Percentiles rank a stretch among this genome's conserved stretches.
Evolutionary conservation across 495 filamentous ascomycete species (phyloP).

Genomic region (Aspergillus panamensis): DNA sequence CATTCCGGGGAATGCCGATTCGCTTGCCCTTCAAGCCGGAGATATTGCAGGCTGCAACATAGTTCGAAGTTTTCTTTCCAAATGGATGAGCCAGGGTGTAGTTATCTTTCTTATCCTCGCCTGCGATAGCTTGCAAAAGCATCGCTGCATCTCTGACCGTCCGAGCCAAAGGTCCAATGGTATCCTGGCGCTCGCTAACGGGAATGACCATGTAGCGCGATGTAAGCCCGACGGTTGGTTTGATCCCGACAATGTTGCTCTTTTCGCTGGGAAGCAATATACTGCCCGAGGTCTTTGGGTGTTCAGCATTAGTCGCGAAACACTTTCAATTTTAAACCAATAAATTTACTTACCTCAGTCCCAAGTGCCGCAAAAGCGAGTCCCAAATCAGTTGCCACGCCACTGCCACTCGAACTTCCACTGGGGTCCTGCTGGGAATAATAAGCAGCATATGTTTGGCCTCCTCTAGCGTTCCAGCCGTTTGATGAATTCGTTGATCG

Average conservation of each 20-base stretch:
- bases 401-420: constrained; percentile 53
- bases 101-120: constrained; percentile 45
- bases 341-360: constrained; percentile 38
- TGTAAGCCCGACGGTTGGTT: constrained; percentile 68
- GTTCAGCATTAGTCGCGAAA: constrained; percentile 3
- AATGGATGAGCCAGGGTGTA: constrained; percentile 53
- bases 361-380: constrained; percentile 49
- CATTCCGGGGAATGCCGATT: constrained; percentile 52
- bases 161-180: constrained; percentile 60
- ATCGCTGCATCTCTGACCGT: constrained; percentile 65
- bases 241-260: constrained; percentile 59
- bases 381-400: constrained; percentile 47
- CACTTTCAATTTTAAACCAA: neutral
- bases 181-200: constrained; percentile 60
- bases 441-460: constrained; percentile 50
- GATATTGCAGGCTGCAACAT: constrained; percentile 49
- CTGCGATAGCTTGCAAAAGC: constrained; percentile 60
- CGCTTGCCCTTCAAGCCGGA: constrained; percentile 45
- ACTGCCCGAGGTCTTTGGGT: constrained; percentile 44
- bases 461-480: constrained; percentile 54
- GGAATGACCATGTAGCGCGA: constrained; percentile 60
- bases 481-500: constrained; percentile 47
- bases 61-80: constrained; percentile 41
- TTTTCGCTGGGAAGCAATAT: constrained; percentile 52
- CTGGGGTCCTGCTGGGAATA: constrained; percentile 50